A percentile compares a stretch with the other conserved stretches of the same genome.
phyloP scores from a whole-genome alignment of 495 filamentous ascomycete species.

The Tuber indicum region DNA sequence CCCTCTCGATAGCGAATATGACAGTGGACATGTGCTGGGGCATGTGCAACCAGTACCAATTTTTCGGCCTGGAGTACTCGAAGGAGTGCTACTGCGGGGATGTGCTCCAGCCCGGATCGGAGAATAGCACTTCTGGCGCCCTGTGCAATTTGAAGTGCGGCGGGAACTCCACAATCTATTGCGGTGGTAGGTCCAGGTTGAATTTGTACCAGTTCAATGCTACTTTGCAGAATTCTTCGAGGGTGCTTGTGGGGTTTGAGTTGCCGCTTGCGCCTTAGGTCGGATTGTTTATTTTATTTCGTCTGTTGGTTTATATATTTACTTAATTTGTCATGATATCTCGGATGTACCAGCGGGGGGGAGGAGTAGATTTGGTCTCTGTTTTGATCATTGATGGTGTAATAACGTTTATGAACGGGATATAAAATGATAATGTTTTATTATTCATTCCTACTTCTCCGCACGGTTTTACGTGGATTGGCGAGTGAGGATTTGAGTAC shows the following conservation, averaged over 20 bases:
- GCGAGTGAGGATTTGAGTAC: background rate
- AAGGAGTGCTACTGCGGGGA: slow-evolving; percentile 46
- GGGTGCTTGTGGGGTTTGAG: background rate
- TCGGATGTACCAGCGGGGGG: background rate
- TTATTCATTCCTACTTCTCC: background rate
- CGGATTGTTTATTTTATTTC: background rate
- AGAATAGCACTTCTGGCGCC: slow-evolving; percentile 8
- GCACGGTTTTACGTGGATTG: background rate
- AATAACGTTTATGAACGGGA: background rate
- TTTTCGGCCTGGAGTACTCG: slow-evolving; percentile 44
- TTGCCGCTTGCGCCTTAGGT: slow-evolving; percentile 6
- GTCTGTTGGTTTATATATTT: background rate
- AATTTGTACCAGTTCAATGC: slow-evolving; percentile 18
- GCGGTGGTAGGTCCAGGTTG: slow-evolving; percentile 11
- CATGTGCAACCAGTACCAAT: slow-evolving; percentile 40
- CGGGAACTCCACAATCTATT: slow-evolving; percentile 7
- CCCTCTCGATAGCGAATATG: slow-evolving; percentile 18
- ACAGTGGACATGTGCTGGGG: slow-evolving; percentile 41
- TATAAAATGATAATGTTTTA: background rate
- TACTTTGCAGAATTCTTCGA: slow-evolving; percentile 6
- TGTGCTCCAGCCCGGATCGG: slow-evolving; percentile 14
- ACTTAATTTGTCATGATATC: background rate
- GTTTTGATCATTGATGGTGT: background rate
- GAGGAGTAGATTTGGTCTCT: background rate
- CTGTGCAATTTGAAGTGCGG: slow-evolving; percentile 13